Percentiles rank a stretch among this genome's conserved stretches.
Conservation (phyloP, 179 eudicot species). For the Nepenthes alata region DNA sequence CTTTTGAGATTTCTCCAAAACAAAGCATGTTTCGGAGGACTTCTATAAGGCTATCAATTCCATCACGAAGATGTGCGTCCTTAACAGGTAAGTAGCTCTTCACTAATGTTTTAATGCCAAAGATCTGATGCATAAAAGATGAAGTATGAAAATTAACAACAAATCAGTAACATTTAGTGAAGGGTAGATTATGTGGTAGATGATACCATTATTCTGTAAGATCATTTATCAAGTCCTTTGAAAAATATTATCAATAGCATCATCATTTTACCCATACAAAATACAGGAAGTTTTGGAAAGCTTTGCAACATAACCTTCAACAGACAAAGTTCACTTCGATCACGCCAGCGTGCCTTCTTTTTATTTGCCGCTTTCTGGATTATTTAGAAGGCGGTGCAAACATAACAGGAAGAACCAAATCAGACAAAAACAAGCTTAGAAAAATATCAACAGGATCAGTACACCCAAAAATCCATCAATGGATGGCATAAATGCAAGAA, state of each 20-base stretch:
- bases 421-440: background rate
- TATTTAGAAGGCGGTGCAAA: no score
- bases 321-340: slow-evolving; percentile 74
- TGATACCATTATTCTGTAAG: background rate
- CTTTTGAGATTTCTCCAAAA: slow-evolving; percentile 74
- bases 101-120: slow-evolving; percentile 81
- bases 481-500: background rate
- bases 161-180: background rate
- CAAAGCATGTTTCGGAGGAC: slow-evolving; percentile 59
- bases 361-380: slow-evolving; percentile 50
- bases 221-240: no score
- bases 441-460: no score
- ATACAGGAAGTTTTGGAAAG: background rate
- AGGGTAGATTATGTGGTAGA: background rate
- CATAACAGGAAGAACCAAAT: slow-evolving; percentile 3
- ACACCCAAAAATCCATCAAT: no score
- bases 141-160: background rate
- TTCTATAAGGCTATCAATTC: slow-evolving; percentile 62
- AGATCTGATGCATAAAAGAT: slow-evolving; percentile 41
- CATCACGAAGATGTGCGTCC: slow-evolving; percentile 93
- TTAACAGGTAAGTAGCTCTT: slow-evolving; percentile 91
- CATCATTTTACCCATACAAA: background rate
- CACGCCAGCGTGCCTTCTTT: slow-evolving; percentile 65
- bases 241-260: background rate
- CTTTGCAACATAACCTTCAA: slow-evolving; percentile 36